Base-by-base conservation (phyloP, 495 filamentous ascomycete species). In the Podospora pseudocomata region DNA sequence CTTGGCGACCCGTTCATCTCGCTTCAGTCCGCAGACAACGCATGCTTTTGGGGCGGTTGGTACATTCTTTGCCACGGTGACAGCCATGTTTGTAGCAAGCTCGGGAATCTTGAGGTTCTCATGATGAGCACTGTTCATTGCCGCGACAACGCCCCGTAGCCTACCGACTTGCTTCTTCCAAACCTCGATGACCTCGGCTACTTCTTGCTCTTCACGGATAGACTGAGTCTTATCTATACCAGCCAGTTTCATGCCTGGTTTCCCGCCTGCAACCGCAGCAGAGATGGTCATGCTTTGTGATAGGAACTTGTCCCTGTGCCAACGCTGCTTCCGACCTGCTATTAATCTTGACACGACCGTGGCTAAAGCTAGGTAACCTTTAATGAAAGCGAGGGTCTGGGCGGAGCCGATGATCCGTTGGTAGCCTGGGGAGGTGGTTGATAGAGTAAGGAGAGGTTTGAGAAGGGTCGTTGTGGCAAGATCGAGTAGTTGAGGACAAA, bases 201-300 rank as follows among this genome's bases (percentile, higher is more conserved):
- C 92, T 78, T 97, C 94, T 74, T 94, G 86, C 67, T 96, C 91
- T 80, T 99, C 95, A 71, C 90, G 91, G 44, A 88, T 86, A 49
- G 84, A 80, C 78, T 98, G 93, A 28, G 87, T 81, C 77, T 90
- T 92, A 76, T 94, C 92, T 16, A 96, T 81, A 7, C 89, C 88
- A 2, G 88, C 87, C 9, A 98, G 86, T 77, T 97, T 97, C 95
- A 98, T 97, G 27, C 94, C 93, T 11, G 71, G 59, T 84, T 88
- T 89, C 28, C 86, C 84, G 2, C 86, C 86, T 13, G 87, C 82
- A 26, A 27, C n/a, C 27, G 85, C 69, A 7, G 73, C 86, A 2
- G 92, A 90, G 70, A 97, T 95, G 61, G 89, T 87, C 91, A 94
- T 96, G 72, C 88, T 86, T 77, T 96, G 91, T n/a, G 88, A 84